Conservation (phyloP, 768 basidiomycete genomes). For the Dendrothele bispora region DNA sequence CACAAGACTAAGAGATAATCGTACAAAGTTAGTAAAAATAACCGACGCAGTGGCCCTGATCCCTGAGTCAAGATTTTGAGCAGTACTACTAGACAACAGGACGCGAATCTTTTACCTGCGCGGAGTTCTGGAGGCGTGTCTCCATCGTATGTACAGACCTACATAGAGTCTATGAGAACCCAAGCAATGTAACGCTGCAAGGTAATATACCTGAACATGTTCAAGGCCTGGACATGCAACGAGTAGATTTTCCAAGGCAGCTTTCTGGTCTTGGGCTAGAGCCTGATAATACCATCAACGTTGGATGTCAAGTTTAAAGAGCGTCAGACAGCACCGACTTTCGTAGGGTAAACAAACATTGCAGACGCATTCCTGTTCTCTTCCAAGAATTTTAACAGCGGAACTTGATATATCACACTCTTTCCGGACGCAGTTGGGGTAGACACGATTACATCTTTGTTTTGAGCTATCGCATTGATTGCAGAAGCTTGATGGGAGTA, state of each 20-base stretch:
- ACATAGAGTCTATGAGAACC: background rate
- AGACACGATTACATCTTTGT: conserved; percentile 80
- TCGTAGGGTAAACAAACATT: conserved; percentile 88
- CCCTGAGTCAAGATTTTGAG: conserved; percentile 29
- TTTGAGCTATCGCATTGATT: conserved; percentile 57
- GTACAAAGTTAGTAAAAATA: conserved; percentile 89
- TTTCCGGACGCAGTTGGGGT: conserved; percentile 91
- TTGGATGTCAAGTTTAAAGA: background rate
- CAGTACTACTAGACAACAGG: background rate
- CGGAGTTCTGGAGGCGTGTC: conserved; percentile 78
- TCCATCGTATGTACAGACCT: conserved; percentile 84
- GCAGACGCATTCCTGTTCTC: conserved; percentile 62
- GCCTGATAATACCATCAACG: conserved; percentile 52
- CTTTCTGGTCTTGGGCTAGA: conserved; percentile 84
- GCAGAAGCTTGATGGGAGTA: conserved; percentile 73
- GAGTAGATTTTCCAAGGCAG: conserved; percentile 67
- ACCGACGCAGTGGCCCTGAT: conserved; percentile 76
- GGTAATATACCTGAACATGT: conserved; percentile 45
- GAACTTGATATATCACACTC: conserved; percentile 86
- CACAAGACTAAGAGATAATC: conserved; percentile 13
- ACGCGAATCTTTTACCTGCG: conserved; percentile 46
- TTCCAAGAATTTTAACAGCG: conserved; percentile 66
- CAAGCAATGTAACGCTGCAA: background rate
- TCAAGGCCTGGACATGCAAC: conserved; percentile 60
- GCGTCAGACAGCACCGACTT: conserved; percentile 41